Percentiles rank a stretch among this genome's conserved stretches.
phyloP scores from a whole-genome alignment of 495 filamentous ascomycete genomes.

The Trichoderma parareesei region DNA sequence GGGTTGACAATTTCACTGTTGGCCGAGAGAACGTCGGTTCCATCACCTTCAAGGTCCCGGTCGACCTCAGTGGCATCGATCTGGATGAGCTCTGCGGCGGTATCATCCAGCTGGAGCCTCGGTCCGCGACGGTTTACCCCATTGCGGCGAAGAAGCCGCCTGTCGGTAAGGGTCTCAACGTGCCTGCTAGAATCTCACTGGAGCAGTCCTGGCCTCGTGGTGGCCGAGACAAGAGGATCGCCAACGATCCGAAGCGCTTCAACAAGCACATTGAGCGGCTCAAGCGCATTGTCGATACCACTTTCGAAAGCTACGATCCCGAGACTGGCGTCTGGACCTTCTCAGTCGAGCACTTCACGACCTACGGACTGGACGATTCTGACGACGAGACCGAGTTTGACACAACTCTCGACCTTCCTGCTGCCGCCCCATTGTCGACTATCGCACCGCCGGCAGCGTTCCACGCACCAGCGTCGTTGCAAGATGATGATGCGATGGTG shows the following conservation, averaged over 20 bases:
- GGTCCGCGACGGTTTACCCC: slow-evolving; percentile 81
- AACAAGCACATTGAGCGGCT: slow-evolving; percentile 78
- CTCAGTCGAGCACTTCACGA: slow-evolving; percentile 87
- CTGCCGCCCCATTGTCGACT: not conserved
- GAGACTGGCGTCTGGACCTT: slow-evolving; percentile 84
- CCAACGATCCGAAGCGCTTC: slow-evolving; percentile 37
- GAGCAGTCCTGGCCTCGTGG: slow-evolving; percentile 82
- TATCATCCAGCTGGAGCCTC: slow-evolving; percentile 64
- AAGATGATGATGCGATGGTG: slow-evolving; percentile 66
- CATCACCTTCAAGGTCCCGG: slow-evolving; percentile 70
- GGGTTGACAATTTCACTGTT: slow-evolving; percentile 63
- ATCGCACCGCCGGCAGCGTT: slow-evolving; percentile 19
- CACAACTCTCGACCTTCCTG: slow-evolving; percentile 9
- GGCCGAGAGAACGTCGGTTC: slow-evolving; percentile 73
- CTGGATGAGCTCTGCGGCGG: slow-evolving; percentile 61
- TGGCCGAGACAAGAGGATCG: slow-evolving; percentile 45
- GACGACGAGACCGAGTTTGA: slow-evolving; percentile 61
- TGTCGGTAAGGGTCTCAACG: slow-evolving; percentile 79
- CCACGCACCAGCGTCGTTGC: slow-evolving; percentile 21
- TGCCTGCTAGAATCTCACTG: slow-evolving; percentile 74
- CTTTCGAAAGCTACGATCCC: slow-evolving; percentile 68
- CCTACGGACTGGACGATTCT: slow-evolving; percentile 85
- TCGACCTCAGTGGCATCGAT: slow-evolving; percentile 67
- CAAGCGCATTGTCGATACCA: slow-evolving; percentile 65
- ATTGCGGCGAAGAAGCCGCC: slow-evolving; percentile 65